These are phyloP conservation scores for Ensete glaucum DNA, from an alignment of 176 grass and related monocot genomes.

Conservation along the genomic window DNA sequence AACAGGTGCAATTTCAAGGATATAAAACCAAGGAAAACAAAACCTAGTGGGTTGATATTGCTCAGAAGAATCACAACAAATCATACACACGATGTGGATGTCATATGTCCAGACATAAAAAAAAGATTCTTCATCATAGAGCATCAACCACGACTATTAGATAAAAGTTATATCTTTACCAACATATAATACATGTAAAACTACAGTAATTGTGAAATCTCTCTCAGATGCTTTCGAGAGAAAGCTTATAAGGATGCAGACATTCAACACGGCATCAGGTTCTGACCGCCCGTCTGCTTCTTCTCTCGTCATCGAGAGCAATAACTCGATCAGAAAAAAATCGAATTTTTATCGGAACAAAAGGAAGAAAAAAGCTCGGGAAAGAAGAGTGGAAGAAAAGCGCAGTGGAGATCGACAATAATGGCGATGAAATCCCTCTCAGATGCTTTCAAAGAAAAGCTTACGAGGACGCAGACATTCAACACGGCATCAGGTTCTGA, in stretches of 20 bases:
- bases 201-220: neutral
- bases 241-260: constrained; percentile 24
- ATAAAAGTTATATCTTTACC: neutral
- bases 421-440: constrained; percentile 27
- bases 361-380: no score
- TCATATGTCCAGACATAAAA: constrained; percentile 11
- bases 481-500: constrained; percentile 99
- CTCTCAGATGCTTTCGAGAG: constrained; percentile 22
- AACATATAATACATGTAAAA: neutral
- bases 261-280: constrained; percentile 46
- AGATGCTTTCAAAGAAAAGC: constrained; percentile 34
- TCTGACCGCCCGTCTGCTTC: constrained; percentile 45
- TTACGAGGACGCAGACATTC: constrained; percentile 65
- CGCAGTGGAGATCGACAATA: no score
- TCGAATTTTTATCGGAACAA: no score
- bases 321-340: neutral
- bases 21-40: neutral
- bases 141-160: neutral
- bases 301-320: constrained; percentile 26
- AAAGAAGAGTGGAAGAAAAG: no score
- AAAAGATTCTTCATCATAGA: neutral
- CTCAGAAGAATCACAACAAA: neutral
- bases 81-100: neutral
- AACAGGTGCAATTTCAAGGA: constrained; percentile 8
- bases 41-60: neutral